Evolutionary conservation across 2,329 filamentous ascomycete genomes (phyloP).

Genomic region (Triangularia setosa): DNA sequence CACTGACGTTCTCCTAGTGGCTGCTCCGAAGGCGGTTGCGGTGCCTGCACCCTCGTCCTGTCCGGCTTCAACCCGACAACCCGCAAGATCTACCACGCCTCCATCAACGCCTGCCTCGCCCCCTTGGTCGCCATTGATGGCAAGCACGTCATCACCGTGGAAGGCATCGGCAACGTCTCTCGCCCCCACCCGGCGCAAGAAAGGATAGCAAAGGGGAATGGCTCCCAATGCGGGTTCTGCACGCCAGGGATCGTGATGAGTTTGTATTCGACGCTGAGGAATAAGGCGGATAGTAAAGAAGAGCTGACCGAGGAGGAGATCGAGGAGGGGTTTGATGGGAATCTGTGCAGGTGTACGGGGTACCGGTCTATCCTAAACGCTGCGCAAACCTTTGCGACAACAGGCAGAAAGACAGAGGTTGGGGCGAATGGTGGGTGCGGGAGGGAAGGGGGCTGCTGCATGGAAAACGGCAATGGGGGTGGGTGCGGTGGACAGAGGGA

Average conservation of each 20-base stretch:
- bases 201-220: slow-evolving; percentile 84
- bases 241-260: slow-evolving; percentile 99
- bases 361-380: slow-evolving; percentile 93
- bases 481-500: slow-evolving; percentile 69
- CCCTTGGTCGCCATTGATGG: slow-evolving; percentile 91
- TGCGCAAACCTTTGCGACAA: slow-evolving; percentile 74
- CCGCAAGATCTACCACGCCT: slow-evolving; percentile 90
- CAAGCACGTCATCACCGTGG: slow-evolving; percentile 96
- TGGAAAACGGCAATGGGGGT: slow-evolving; percentile 50
- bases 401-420: slow-evolving; percentile 39
- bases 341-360: slow-evolving; percentile 91
- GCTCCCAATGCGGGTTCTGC: slow-evolving; percentile 91
- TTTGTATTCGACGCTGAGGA: slow-evolving; percentile 85
- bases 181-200: slow-evolving; percentile 87
- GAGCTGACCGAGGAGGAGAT: slow-evolving; percentile 62
- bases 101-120: slow-evolving; percentile 91
- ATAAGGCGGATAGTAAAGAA: slow-evolving; percentile 63
- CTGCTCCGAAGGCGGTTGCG: slow-evolving; percentile 93
- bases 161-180: slow-evolving; percentile 88
- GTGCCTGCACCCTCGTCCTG: slow-evolving; percentile 92
- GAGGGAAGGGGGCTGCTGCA: slow-evolving; percentile 61
- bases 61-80: slow-evolving; percentile 93
- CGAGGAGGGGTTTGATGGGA: slow-evolving; percentile 96
- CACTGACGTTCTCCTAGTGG: slow-evolving; percentile 46
- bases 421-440: slow-evolving; percentile 41